Evolutionary conservation across 352 stramenopile genomes (phyloP), one percentile per base, ranked within the genome.

Genomic region (Halophytophthora polymorphica): DNA sequence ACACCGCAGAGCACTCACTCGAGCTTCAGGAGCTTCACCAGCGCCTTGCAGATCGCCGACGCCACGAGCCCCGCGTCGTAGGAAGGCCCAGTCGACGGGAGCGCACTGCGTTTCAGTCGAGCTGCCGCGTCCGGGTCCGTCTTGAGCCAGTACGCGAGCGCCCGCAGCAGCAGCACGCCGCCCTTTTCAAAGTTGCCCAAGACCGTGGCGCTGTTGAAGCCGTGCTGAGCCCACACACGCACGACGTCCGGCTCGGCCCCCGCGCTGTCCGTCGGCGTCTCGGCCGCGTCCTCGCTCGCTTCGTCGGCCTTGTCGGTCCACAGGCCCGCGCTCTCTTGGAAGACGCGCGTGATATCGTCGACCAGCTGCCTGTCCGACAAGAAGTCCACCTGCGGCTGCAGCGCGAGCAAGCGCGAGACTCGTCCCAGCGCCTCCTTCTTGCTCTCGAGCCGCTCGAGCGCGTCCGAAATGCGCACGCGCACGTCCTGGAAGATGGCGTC

Each of bases 171-270:
- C 40, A 94, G 39, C 7, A 90, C 76, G 6, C 83, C 83, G 14
- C 83, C 81, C 23, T 86, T 83, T 5, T 88, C 66, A 56, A 94
- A 94, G 59, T 94, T 94, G 12, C 69, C 66, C 23, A 89, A 56
- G 12, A 92, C 63, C 3, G 61, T 75, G 28, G 66, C 58, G 6
- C 62, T 69, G 46, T 89, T 88, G 48, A 91, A 92, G 0, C 83
- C 83, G 48, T 89, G 84, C 15, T 77, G 73, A 39, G 90, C 77
- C 83, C 83, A 94, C 5, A 76, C 53, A n/a, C 68, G 65, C 7
- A 87, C 68, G 31, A 86, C 46, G 12, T 69, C 56, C 29, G 47
- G 55, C 18, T 66, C 55, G 36, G 31, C n/a, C 8, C 8, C 28
- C 15, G 49, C 18, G 21, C 58, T 50, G 5, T 56, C 47, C 33